Percentiles rank a stretch among this genome's conserved stretches.
Evolutionary conservation across 495 filamentous ascomycete species (phyloP).

Genomic region (Gamarada debralockiae): DNA sequence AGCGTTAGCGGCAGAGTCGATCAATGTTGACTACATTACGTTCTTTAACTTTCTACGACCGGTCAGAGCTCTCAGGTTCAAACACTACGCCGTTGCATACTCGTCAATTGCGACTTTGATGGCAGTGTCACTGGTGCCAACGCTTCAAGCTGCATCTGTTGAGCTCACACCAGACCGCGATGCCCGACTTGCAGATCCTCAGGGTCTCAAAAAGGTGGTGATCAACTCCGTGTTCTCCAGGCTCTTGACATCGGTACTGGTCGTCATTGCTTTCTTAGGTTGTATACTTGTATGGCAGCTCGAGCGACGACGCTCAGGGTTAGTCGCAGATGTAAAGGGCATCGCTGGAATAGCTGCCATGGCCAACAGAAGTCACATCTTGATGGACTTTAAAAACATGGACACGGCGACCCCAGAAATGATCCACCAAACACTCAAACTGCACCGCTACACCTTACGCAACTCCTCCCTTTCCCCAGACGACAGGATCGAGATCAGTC

Average conservation of each 20-base stretch:
- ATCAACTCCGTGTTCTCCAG: slow-evolving; percentile 58
- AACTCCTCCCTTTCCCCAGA: slow-evolving; percentile 60
- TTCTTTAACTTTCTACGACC: slow-evolving; percentile 60
- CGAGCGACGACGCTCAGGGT: slow-evolving; percentile 55
- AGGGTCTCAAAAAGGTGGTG: slow-evolving; percentile 42
- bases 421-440: slow-evolving; percentile 61
- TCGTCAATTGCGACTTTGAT: slow-evolving; percentile 59
- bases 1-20: slow-evolving; percentile 59
- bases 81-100: slow-evolving; percentile 62
- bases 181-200: slow-evolving; percentile 18
- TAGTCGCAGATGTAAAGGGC: slow-evolving; percentile 64
- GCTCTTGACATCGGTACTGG: slow-evolving; percentile 45
- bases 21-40: slow-evolving; percentile 72
- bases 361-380: slow-evolving; percentile 66
- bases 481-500: slow-evolving; percentile 28
- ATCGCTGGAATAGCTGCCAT: slow-evolving; percentile 73
- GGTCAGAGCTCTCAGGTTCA: slow-evolving; percentile 51
- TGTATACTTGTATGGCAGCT: slow-evolving; percentile 54
- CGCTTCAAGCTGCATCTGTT: slow-evolving; percentile 55
- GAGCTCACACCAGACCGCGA: slow-evolving; percentile 44
- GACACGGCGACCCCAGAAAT: slow-evolving; percentile 59
- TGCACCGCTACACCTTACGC: slow-evolving; percentile 62
- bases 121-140: slow-evolving; percentile 59
- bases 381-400: slow-evolving; percentile 70
- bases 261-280: slow-evolving; percentile 52